A percentile compares a stretch with the other conserved stretches of the same genome.
These are phyloP conservation scores for Areca catechu DNA, from an alignment of 176 grass and related monocot species.

Conservation along the genomic window DNA sequence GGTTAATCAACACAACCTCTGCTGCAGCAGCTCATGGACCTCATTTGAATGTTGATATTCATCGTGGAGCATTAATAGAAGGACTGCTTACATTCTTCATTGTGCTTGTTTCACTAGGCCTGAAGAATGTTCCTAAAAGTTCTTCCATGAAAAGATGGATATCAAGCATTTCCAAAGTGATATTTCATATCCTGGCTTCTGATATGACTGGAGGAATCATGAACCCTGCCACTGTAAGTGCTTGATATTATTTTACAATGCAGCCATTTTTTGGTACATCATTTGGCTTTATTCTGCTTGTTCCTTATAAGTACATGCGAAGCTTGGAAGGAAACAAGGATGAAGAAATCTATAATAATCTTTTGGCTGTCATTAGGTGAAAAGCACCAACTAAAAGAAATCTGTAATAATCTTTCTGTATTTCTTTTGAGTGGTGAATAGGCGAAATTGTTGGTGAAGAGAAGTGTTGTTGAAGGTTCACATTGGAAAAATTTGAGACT, in stretches of 20 bases:
- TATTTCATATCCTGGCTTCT: slow-evolving; percentile 11
- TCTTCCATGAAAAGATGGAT: slow-evolving; percentile 17
- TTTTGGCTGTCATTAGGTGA: too few relatives aligned
- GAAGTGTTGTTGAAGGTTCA: too few relatives aligned
- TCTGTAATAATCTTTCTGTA: too few relatives aligned
- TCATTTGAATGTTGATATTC: slow-evolving; percentile 7
- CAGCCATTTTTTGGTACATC: background rate
- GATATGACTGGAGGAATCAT: slow-evolving; percentile 18
- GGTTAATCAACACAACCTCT: slow-evolving; percentile 11
- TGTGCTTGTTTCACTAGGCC: slow-evolving; percentile 1
- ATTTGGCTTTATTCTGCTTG: background rate
- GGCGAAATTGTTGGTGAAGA: too few relatives aligned
- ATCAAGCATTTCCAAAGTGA: slow-evolving; percentile 7
- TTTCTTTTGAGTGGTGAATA: too few relatives aligned
- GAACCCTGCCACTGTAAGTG: slow-evolving; percentile 20
- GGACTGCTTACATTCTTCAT: slow-evolving; percentile 11
- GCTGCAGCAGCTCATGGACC: slow-evolving; percentile 14
- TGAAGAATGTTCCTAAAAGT: slow-evolving; percentile 8
- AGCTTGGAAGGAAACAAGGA: too few relatives aligned
- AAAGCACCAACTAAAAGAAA: too few relatives aligned
- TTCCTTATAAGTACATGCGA: background rate
- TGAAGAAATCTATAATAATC: too few relatives aligned
- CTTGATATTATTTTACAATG: background rate
- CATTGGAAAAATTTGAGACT: too few relatives aligned
- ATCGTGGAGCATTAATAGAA: slow-evolving; percentile 15